A percentile compares a stretch with the other conserved stretches of the same genome.
Conservation (phyloP, 768 basidiomycete genomes). For the Dacryopinax spathularia region DNA sequence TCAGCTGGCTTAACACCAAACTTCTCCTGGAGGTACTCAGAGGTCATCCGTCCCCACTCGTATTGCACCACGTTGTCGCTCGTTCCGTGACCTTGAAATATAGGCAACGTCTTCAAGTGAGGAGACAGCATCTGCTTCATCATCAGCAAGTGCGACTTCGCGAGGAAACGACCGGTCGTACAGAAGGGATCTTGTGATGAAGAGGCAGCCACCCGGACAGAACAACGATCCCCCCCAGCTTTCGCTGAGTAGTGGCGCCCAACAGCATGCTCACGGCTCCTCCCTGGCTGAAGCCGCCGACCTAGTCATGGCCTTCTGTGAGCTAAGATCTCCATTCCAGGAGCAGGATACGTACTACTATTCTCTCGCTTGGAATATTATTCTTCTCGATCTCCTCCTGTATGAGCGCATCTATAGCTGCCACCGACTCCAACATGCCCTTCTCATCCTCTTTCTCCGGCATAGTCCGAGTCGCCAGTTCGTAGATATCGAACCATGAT, state of each 20-base stretch:
- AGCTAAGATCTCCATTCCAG: constrained; percentile 27
- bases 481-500: constrained; percentile 61
- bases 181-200: constrained; percentile 47
- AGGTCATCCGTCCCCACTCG: constrained; percentile 39
- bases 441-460: constrained; percentile 48
- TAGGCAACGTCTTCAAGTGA: constrained; percentile 46
- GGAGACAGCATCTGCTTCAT: constrained; percentile 42
- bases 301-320: constrained; percentile 54
- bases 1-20: constrained; percentile 37
- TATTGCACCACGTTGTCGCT: constrained; percentile 58
- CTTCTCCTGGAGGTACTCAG: constrained; percentile 39
- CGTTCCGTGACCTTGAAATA: constrained; percentile 80
- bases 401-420: constrained; percentile 53
- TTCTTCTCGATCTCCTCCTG: constrained; percentile 46
- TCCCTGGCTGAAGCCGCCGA: constrained; percentile 56
- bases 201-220: constrained; percentile 75
- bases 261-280: constrained; percentile 59
- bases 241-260: constrained; percentile 50
- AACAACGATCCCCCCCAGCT: constrained; percentile 54
- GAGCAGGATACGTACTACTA: background rate
- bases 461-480: constrained; percentile 31
- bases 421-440: constrained; percentile 56
- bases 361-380: background rate
- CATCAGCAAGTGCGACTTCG: constrained; percentile 6
- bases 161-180: constrained; percentile 22